A percentile compares a stretch with the other conserved stretches of the same genome.
Evolutionary conservation across 768 basidiomycete species (phyloP).

Genomic region (Russula vinacea): DNA sequence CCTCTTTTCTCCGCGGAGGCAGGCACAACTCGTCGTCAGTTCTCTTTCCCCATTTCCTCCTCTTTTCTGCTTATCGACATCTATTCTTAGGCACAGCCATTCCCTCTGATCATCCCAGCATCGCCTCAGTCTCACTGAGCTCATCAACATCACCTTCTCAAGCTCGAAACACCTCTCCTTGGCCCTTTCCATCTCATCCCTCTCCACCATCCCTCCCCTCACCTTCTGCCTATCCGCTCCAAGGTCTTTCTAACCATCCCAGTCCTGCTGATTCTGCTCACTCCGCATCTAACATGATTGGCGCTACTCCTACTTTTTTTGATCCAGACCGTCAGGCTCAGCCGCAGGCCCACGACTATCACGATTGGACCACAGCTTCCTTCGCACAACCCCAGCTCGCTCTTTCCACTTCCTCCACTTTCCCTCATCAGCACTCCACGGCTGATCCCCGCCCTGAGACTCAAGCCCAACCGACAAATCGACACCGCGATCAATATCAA

Average conservation of each 20-base stretch:
- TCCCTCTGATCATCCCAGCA: neutral
- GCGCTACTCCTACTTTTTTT: constrained; percentile 29
- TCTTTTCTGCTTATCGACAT: neutral
- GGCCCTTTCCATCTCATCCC: constrained; percentile 9
- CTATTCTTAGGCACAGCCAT: constrained; percentile 6
- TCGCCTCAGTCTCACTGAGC: neutral
- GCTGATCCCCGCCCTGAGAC: neutral
- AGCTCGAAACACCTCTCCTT: constrained; percentile 4
- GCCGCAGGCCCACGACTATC: constrained; percentile 20
- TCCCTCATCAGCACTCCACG: constrained; percentile 1
- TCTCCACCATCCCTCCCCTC: constrained; percentile 13
- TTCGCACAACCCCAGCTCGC: constrained; percentile 9
- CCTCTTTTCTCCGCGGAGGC: neutral
- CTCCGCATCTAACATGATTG: constrained; percentile 30
- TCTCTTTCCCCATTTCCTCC: neutral
- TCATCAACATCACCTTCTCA: constrained; percentile 1
- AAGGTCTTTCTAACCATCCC: constrained; percentile 1
- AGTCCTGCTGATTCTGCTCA: neutral
- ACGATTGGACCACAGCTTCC: constrained; percentile 8
- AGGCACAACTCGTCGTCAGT: constrained; percentile 12
- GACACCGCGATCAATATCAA: constrained; percentile 21
- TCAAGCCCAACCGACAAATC: neutral
- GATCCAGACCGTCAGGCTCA: constrained; percentile 26
- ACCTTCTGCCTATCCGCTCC: constrained; percentile 1
- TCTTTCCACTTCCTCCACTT: neutral